Conservation (phyloP, 2,329 filamentous ascomycete species). For the Trichoderma brevicompactum region DNA sequence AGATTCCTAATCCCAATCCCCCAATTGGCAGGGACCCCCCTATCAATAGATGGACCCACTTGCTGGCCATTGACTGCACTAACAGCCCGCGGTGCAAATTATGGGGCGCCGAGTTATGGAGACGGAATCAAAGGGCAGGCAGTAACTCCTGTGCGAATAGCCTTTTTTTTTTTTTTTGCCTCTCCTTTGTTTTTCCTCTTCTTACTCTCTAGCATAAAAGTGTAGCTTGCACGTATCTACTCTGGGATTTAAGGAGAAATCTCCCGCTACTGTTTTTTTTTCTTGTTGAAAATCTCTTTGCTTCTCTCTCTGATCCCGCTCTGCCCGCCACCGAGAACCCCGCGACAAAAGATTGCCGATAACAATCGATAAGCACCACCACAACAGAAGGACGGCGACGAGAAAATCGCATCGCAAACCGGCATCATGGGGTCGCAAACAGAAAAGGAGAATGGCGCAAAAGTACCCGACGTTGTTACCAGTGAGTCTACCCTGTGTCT, state of each 20-base stretch:
- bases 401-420: background rate
- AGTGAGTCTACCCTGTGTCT: slow-evolving; percentile 32
- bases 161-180: background rate
- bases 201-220: no score
- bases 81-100: slow-evolving; percentile 7
- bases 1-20: no score
- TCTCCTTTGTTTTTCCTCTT: no score
- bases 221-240: background rate
- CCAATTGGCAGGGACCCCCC: no score
- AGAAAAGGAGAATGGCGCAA: slow-evolving; percentile 5
- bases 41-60: background rate
- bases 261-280: background rate
- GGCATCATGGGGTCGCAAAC: slow-evolving; percentile 20
- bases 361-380: slow-evolving; percentile 16
- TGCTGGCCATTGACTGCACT: slow-evolving; percentile 26
- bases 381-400: background rate
- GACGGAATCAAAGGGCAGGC: background rate
- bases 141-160: background rate
- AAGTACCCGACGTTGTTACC: slow-evolving; percentile 33
- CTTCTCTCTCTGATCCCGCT: background rate
- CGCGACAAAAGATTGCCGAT: slow-evolving; percentile 22
- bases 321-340: slow-evolving; percentile 11
- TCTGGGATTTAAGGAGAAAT: background rate
- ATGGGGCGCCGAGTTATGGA: slow-evolving; percentile 9
- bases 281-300: background rate